A percentile compares a stretch with the other conserved stretches of the same genome.
Evolutionary conservation across 1,284 basidiomycete genomes (phyloP).

Genomic region (Mycosarcoma maydis): DNA sequence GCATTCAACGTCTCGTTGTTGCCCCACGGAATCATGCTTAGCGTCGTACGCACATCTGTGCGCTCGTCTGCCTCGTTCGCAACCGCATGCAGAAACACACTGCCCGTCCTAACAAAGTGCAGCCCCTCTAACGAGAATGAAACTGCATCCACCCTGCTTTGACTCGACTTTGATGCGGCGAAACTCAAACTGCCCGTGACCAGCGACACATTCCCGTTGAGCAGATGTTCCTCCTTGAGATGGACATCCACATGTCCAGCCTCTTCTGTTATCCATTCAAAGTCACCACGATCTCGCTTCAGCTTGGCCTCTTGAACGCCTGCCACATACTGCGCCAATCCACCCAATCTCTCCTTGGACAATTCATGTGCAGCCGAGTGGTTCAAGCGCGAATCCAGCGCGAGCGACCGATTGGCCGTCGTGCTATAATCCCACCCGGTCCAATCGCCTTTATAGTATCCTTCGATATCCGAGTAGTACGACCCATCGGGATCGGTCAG

Average conservation of each 20-base stretch:
- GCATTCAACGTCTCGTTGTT: conserved; percentile 29
- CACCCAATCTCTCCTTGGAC: background rate
- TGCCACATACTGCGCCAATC: conserved; percentile 12
- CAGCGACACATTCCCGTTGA: conserved; percentile 38
- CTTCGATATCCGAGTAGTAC: conserved; percentile 33
- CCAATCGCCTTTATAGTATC: conserved; percentile 48
- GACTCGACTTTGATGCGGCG: background rate
- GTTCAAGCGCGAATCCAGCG: conserved; percentile 28
- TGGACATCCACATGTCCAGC: conserved; percentile 24
- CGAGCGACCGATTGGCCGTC: conserved; percentile 16
- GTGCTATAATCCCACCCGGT: conserved; percentile 38
- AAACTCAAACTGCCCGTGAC: conserved; percentile 41
- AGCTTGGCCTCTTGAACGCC: conserved; percentile 11
- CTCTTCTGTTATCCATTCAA: conserved; percentile 23
- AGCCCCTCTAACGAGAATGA: conserved; percentile 56
- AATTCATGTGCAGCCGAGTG: conserved; percentile 2
- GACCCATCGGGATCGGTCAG: conserved; percentile 20
- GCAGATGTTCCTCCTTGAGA: conserved; percentile 33
- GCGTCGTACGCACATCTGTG: conserved; percentile 34
- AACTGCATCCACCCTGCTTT: conserved; percentile 17
- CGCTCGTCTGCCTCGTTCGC: conserved; percentile 15
- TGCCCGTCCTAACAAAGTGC: conserved; percentile 37
- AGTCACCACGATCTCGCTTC: conserved; percentile 8
- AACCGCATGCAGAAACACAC: conserved; percentile 19
- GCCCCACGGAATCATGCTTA: conserved; percentile 18